phyloP scores from a whole-genome alignment of 2,329 filamentous ascomycete genomes.

The Trichoderma oligosporum region DNA sequence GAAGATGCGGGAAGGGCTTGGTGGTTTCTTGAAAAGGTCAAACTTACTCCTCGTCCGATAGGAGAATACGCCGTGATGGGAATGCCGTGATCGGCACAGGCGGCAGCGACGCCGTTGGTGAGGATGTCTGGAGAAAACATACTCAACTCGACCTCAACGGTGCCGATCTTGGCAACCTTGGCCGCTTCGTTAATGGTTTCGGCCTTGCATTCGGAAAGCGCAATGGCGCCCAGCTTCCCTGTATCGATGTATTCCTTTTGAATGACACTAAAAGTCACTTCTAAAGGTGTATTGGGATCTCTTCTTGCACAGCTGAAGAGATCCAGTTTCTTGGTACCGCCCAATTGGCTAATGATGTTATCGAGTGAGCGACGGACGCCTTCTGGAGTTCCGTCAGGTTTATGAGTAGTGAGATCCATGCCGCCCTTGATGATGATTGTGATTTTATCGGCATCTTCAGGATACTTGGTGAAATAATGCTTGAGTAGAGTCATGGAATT shows the following conservation, averaged over 20 bases:
- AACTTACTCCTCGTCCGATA: slow-evolving; percentile 30
- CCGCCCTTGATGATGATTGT: slow-evolving; percentile 62
- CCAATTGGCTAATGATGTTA: slow-evolving; percentile 47
- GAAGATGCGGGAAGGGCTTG: slow-evolving; percentile 3
- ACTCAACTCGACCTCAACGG: slow-evolving; percentile 54
- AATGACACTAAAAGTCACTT: slow-evolving; percentile 42
- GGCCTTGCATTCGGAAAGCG: slow-evolving; percentile 50
- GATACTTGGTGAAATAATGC: slow-evolving; percentile 60
- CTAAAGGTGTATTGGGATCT: slow-evolving; percentile 47
- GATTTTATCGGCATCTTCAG: slow-evolving; percentile 59
- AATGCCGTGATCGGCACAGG: slow-evolving; percentile 61
- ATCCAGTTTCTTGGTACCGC: slow-evolving; percentile 58
- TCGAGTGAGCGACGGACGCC: slow-evolving; percentile 56
- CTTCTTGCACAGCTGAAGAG: slow-evolving; percentile 57
- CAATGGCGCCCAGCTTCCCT: slow-evolving; percentile 50
- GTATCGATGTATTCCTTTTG: slow-evolving; percentile 48
- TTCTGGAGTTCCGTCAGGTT: slow-evolving; percentile 50
- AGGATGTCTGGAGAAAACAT: slow-evolving; percentile 48
- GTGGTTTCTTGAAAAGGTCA: not conserved
- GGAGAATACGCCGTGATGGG: slow-evolving; percentile 64
- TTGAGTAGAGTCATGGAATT: slow-evolving; percentile 59
- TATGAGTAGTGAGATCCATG: slow-evolving; percentile 29
- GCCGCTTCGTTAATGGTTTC: slow-evolving; percentile 47
- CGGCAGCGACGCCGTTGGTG: slow-evolving; percentile 48
- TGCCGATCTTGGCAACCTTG: slow-evolving; percentile 42